Percentiles rank a stretch among this genome's conserved stretches.
Evolutionary conservation across 1,284 basidiomycete species (phyloP).

Genomic region (Anthracocystis setariae): DNA sequence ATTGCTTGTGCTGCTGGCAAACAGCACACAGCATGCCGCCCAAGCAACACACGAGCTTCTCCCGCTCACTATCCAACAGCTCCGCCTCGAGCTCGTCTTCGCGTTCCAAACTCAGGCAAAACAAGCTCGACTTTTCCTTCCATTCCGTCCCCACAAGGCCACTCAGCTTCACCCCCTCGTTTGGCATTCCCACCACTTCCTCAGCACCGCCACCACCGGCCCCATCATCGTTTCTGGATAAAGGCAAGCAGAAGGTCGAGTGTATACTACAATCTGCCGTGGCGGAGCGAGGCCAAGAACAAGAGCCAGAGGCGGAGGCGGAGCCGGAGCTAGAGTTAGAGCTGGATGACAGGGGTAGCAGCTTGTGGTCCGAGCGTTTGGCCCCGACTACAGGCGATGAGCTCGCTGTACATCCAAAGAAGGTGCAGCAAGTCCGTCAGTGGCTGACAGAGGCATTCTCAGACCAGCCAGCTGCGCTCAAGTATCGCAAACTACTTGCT

Average conservation of each 20-base stretch:
- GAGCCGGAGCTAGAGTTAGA: too few relatives aligned
- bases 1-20: not conserved
- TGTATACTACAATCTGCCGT: not conserved
- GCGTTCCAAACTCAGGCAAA: slow-evolving; percentile 36
- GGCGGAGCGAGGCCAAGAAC: not conserved
- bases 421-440: slow-evolving; percentile 82
- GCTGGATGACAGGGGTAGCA: not conserved
- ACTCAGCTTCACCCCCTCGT: slow-evolving; percentile 36
- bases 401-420: slow-evolving; percentile 86
- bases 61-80: slow-evolving; percentile 19
- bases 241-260: slow-evolving; percentile 27
- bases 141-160: slow-evolving; percentile 25
- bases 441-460: slow-evolving; percentile 88
- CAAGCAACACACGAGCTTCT: slow-evolving; percentile 9
- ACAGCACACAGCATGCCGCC: slow-evolving; percentile 23
- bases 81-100: slow-evolving; percentile 13
- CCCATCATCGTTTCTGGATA: slow-evolving; percentile 1
- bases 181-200: slow-evolving; percentile 12
- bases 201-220: not conserved
- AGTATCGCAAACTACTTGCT: slow-evolving; percentile 80
- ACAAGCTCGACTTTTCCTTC: slow-evolving; percentile 48
- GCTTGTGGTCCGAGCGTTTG: slow-evolving; percentile 32
- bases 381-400: slow-evolving; percentile 68
- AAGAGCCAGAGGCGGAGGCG: not conserved
- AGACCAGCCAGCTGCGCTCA: slow-evolving; percentile 74